A percentile compares a stretch with the other conserved stretches of the same genome.
Conservation (phyloP, 2,329 filamentous ascomycete species). For the Colletotrichum plurivorum region DNA sequence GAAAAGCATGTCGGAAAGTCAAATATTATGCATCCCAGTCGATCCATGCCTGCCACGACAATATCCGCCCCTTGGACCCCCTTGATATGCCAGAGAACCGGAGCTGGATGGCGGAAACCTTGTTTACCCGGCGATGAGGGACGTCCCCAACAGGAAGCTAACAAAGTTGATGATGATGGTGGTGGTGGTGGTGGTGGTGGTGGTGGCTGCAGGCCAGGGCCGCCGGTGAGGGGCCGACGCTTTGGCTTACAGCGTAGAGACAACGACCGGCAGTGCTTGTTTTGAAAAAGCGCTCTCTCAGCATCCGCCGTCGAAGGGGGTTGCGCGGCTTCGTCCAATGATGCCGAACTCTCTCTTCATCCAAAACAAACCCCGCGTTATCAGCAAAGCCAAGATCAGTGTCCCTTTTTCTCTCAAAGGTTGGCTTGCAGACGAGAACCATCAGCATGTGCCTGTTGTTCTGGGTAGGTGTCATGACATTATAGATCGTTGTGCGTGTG, state of each 20-base stretch:
- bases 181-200: neutral
- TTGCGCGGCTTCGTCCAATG: slow-evolving; percentile 33
- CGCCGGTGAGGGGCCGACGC: neutral
- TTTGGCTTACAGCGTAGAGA: slow-evolving; percentile 13
- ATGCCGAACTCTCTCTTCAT: slow-evolving; percentile 22
- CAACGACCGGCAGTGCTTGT: slow-evolving; percentile 12
- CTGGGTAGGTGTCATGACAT: neutral
- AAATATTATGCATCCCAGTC: slow-evolving; percentile 6
- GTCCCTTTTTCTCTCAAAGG: neutral
- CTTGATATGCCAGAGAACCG: neutral
- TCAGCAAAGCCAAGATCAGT: slow-evolving; percentile 29
- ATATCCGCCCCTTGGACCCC: slow-evolving; percentile 4
- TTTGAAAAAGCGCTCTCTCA: slow-evolving; percentile 14
- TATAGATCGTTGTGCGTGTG: too few species aligned
- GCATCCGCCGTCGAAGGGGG: neutral
- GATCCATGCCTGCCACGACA: slow-evolving; percentile 16
- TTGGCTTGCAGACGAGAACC: slow-evolving; percentile 6
- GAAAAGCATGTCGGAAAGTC: slow-evolving; percentile 31
- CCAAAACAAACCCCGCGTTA: slow-evolving; percentile 38
- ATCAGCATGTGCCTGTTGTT: slow-evolving; percentile 6
- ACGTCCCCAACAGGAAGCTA: neutral
- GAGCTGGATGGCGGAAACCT: slow-evolving; percentile 6
- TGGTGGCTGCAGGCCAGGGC: neutral
- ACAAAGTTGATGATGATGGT: neutral
- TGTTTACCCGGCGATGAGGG: neutral